These are phyloP conservation scores for Nannizziopsis barbatae DNA, from an alignment of 2,329 filamentous ascomycete genomes.

Conservation along the genomic window DNA sequence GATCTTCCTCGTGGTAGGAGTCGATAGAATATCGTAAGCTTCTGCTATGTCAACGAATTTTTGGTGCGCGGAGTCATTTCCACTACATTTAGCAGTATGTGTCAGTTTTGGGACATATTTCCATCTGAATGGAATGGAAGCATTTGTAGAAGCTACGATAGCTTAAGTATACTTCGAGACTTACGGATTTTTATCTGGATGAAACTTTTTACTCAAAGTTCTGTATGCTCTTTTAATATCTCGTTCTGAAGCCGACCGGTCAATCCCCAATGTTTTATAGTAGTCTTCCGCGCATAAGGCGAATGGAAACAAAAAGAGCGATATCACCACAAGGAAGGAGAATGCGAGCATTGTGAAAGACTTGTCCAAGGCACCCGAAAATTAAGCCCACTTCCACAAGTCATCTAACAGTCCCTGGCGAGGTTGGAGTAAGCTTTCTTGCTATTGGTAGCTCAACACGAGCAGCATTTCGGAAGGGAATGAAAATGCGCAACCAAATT, in stretches of 20 bases:
- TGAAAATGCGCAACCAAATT: neutral
- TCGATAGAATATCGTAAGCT: constrained; percentile 84
- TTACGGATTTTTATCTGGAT: constrained; percentile 96
- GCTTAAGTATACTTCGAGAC: constrained; percentile 25
- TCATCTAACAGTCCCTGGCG: neutral
- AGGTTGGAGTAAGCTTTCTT: neutral
- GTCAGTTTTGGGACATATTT: neutral
- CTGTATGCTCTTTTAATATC: constrained; percentile 93
- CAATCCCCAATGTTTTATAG: constrained; percentile 65
- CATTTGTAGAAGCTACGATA: too few relatives aligned
- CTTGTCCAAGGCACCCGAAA: neutral
- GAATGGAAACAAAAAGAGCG: constrained; percentile 28
- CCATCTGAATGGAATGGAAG: neutral
- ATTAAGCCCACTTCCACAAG: too few relatives aligned
- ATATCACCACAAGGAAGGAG: constrained; percentile 25
- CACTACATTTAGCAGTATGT: constrained; percentile 38
- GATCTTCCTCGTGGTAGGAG: constrained; percentile 67
- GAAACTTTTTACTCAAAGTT: constrained; percentile 83
- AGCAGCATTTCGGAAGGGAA: constrained; percentile 3
- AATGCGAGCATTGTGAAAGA: constrained; percentile 26
- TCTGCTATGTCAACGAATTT: constrained; percentile 92
- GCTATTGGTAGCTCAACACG: neutral
- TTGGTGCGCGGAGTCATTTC: constrained; percentile 65
- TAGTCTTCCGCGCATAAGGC: constrained; percentile 37
- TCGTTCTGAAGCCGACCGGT: constrained; percentile 66